These are phyloP conservation scores for Kwoniella sp. DNA, from an alignment of 768 basidiomycete genomes.

Conservation along the genomic window DNA sequence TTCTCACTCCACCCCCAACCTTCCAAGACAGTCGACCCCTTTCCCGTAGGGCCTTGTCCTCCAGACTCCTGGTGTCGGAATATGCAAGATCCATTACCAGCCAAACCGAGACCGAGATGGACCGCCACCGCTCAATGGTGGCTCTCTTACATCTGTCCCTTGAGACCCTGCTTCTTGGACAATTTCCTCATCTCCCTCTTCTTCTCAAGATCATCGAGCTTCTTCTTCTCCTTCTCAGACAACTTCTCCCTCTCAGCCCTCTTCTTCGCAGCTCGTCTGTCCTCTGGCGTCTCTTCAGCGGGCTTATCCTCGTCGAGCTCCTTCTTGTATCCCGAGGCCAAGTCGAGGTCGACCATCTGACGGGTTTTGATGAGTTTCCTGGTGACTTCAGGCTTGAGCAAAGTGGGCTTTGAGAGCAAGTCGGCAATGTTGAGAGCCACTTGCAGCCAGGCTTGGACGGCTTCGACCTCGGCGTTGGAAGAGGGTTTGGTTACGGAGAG, in stretches of 20 bases:
- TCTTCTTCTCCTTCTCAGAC: slow-evolving; percentile 52
- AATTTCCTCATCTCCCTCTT: slow-evolving; percentile 52
- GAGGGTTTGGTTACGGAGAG: slow-evolving; percentile 66
- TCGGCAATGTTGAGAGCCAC: slow-evolving; percentile 78
- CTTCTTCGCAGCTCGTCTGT: slow-evolving; percentile 50
- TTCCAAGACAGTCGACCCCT: too few species aligned
- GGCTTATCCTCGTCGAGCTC: slow-evolving; percentile 51
- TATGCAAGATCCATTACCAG: too few species aligned
- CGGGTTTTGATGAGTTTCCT: slow-evolving; percentile 72
- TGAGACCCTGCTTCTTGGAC: slow-evolving; percentile 45
- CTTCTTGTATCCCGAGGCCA: slow-evolving; percentile 55
- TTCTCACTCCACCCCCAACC: too few species aligned
- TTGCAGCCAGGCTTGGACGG: slow-evolving; percentile 65
- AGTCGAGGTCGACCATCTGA: slow-evolving; percentile 68
- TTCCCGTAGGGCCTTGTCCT: too few species aligned
- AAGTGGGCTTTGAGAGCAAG: slow-evolving; percentile 59
- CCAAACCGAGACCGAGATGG: too few species aligned
- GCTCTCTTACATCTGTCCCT: slow-evolving; percentile 4
- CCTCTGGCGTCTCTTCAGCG: slow-evolving; percentile 48
- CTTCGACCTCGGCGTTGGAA: slow-evolving; percentile 59
- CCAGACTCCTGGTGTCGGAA: too few species aligned
- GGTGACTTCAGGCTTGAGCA: slow-evolving; percentile 77
- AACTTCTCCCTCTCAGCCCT: slow-evolving; percentile 47
- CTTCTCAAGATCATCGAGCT: slow-evolving; percentile 49
- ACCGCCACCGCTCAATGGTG: too few species aligned